A percentile compares a stretch with the other conserved stretches of the same genome.
phyloP scores from a whole-genome alignment of 306 rosid species.

The Calophaca sinica region DNA sequence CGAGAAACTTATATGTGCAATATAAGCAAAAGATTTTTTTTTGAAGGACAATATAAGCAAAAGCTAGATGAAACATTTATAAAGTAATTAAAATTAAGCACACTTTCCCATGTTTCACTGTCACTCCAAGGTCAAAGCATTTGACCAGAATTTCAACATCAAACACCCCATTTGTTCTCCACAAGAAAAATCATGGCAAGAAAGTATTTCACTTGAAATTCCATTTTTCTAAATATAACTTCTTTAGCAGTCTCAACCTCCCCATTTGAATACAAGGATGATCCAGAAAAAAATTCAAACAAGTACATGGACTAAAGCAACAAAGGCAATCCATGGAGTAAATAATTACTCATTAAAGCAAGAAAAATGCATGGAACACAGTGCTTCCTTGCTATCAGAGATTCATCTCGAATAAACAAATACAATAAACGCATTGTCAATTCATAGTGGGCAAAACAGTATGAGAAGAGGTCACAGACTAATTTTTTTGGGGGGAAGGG shows the following conservation, averaged over 20 bases:
- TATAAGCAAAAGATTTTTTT: slow-evolving; percentile 20
- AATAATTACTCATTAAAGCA: neutral
- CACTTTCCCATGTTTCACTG: slow-evolving; percentile 1
- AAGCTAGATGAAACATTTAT: slow-evolving; percentile 32
- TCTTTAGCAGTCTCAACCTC: neutral
- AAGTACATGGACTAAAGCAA: too few species aligned
- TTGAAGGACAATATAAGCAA: slow-evolving; percentile 14
- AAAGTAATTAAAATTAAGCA: slow-evolving; percentile 9
- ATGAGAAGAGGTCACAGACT: neutral
- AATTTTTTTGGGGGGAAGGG: neutral
- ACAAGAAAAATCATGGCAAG: slow-evolving; percentile 34
- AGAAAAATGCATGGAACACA: too few species aligned
- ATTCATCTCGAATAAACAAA: neutral
- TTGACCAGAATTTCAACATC: slow-evolving; percentile 8
- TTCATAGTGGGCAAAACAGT: slow-evolving; percentile 36
- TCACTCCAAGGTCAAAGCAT: slow-evolving; percentile 28
- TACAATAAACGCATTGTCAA: slow-evolving; percentile 5
- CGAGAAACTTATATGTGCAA: slow-evolving; percentile 15
- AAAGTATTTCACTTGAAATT: slow-evolving; percentile 8
- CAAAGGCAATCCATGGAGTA: neutral
- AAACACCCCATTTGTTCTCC: slow-evolving; percentile 10
- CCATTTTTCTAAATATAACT: slow-evolving; percentile 1
- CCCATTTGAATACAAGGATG: neutral
- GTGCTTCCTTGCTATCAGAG: neutral
- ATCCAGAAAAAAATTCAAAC: neutral